Evolutionary conservation across 1,284 basidiomycete genomes (phyloP), one percentile per base, ranked within the genome.

Genomic region (Ceratobasidium sp.): DNA sequence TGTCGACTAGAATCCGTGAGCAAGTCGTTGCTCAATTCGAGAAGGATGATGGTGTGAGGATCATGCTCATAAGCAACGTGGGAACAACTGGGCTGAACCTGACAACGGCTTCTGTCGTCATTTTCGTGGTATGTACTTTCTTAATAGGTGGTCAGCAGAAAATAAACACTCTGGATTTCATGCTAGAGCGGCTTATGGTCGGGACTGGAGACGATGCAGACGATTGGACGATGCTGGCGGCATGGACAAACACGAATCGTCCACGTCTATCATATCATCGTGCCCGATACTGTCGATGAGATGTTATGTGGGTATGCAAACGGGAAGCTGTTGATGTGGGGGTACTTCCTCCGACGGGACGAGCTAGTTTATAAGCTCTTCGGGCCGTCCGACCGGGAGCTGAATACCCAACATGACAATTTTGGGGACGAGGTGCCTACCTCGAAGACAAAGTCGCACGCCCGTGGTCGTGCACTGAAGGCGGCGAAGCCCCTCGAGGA

Each of bases 11-110:
- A 2, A 29, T 13, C 1, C 64, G 64, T 22, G 48, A 51, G 14
- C 11, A 51, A 14, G 46, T 49, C 6, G 37, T 66, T n/a, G 31
- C 14, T 2, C n/a, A 31, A 11, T 66, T 66, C n/a, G 64, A 66
- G n/a, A 34, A 37, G 14, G 22, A 51, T 19, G 31, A 51, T 19
- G 48, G 53, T 13, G n/a, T 37, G 5, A 11, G 39, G 9, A n/a
- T 66, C 24, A 66, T 66, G 64, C 64, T 66, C 9, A 29, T 66
- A 16, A 66, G 64, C 24, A 51, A 66, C 6, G 64, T 66, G 11
- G 64, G 64, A 1, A 53, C 64, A 19, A 53, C 64, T 6, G 64
- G 64, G 3, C 48, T 66, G 4, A 66, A 66, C n/a, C 31, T 66
- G 6, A 53, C 64, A 6, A 24, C 37, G 24, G 64, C 64, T 7